Evolutionary conservation across 108 stramenopile genomes (phyloP).

Genomic region (Seminavis robusta): DNA sequence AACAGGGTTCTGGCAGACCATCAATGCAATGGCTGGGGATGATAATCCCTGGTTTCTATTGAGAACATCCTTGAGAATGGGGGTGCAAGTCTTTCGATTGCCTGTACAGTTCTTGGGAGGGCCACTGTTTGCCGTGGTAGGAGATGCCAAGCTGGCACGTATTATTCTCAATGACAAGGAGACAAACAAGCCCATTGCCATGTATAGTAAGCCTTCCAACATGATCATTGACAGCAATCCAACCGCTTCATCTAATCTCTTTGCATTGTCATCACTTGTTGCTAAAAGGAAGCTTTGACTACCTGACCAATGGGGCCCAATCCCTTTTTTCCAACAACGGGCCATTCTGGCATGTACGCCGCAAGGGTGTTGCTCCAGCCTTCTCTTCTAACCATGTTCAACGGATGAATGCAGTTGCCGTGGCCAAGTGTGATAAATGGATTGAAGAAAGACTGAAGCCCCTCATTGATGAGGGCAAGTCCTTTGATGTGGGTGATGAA

Average conservation of each 20-base stretch:
- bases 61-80: too few relatives aligned
- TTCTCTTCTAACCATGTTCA: conserved; percentile 13
- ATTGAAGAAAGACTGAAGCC: neutral
- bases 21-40: conserved; percentile 3
- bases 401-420: conserved; percentile 13
- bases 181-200: neutral
- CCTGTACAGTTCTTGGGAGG: too few relatives aligned
- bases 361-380: conserved; percentile 3
- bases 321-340: too few relatives aligned
- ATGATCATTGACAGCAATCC: too few relatives aligned
- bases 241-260: too few relatives aligned
- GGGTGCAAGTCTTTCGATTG: too few relatives aligned
- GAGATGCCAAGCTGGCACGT: conserved; percentile 1
- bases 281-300: neutral
- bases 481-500: conserved; percentile 20
- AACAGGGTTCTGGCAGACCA: conserved; percentile 11
- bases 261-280: too few relatives aligned
- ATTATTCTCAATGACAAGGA: conserved; percentile 9
- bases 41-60: conserved; percentile 16
- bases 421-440: conserved; percentile 7
- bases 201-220: too few relatives aligned
- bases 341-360: too few relatives aligned
- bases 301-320: too few relatives aligned
- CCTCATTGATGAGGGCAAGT: neutral
- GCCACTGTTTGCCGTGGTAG: too few relatives aligned